Evolutionary conservation across 176 grass and related monocot genomes (phyloP).

Genomic region (Panicum miliaceum): DNA sequence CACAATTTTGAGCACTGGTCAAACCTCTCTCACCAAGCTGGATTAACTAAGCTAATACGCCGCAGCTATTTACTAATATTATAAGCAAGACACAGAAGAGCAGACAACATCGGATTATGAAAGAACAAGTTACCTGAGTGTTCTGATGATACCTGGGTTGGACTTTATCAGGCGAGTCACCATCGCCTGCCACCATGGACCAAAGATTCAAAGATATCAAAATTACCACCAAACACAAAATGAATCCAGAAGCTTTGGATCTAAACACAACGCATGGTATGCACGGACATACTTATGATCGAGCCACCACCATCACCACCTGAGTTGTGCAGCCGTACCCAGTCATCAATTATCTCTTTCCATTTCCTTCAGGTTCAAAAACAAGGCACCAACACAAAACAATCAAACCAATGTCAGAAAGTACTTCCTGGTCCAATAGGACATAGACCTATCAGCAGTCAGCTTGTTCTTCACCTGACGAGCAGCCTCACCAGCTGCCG

Average conservation of each 20-base stretch:
- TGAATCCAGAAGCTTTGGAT: not conserved
- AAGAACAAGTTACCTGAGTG: constrained; percentile 36
- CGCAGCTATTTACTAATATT: not conserved
- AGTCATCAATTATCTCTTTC: constrained; percentile 75
- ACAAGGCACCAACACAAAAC: constrained; percentile 15
- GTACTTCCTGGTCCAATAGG: not conserved
- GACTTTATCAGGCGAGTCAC: constrained; percentile 73
- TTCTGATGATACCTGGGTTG: constrained; percentile 51
- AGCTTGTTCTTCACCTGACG: constrained; percentile 61
- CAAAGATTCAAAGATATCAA: not conserved
- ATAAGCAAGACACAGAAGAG: not conserved
- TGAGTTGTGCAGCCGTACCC: constrained; percentile 66
- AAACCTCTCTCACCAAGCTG: constrained; percentile 3
- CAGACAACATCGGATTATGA: not conserved
- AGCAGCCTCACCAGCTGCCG: constrained; percentile 73
- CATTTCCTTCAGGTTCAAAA: constrained; percentile 60
- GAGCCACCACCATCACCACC: constrained; percentile 45
- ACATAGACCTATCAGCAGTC: not conserved
- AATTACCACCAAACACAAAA: constrained; percentile 17
- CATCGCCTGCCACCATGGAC: constrained; percentile 61
- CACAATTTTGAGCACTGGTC: not conserved
- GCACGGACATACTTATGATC: constrained; percentile 51
- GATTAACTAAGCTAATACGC: not conserved
- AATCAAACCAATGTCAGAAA: constrained; percentile 7
- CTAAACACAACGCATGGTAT: constrained; percentile 8